These are phyloP conservation scores for Cubamyces lactineus DNA, from an alignment of 768 basidiomycete genomes.

Conservation along the genomic window DNA sequence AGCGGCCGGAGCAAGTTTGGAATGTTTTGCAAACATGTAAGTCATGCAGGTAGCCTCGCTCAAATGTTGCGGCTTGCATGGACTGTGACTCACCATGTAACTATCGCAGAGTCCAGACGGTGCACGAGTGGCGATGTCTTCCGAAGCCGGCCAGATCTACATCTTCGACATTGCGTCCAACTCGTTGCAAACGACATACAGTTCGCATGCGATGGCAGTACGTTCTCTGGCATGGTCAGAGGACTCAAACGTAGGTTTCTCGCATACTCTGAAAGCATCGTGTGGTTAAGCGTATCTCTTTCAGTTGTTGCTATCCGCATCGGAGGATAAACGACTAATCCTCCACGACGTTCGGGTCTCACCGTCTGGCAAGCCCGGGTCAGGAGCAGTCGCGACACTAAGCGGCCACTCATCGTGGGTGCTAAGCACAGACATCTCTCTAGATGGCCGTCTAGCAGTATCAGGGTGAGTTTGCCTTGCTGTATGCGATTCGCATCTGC, in stretches of 20 bases:
- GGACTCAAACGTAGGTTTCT: constrained; percentile 74
- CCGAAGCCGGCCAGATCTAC: constrained; percentile 87
- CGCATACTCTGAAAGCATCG: background rate
- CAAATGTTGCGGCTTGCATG: no score
- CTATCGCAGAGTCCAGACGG: constrained; percentile 83
- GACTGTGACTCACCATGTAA: background rate
- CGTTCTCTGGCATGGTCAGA: constrained; percentile 88
- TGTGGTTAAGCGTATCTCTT: background rate
- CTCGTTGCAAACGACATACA: constrained; percentile 68
- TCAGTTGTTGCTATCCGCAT: constrained; percentile 85
- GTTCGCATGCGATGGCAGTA: constrained; percentile 89
- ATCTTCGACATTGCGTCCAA: constrained; percentile 79
- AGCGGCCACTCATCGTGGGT: constrained; percentile 93
- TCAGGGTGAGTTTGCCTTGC: constrained; percentile 64
- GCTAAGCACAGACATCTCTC: constrained; percentile 78
- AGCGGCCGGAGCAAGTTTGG: constrained; percentile 80
- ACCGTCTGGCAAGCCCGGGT: constrained; percentile 57
- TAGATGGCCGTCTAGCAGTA: constrained; percentile 75
- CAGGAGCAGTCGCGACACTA: constrained; percentile 82
- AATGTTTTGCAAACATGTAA: constrained; percentile 71
- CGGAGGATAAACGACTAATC: constrained; percentile 90
- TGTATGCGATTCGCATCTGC: background rate
- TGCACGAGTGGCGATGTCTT: constrained; percentile 75
- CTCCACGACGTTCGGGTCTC: constrained; percentile 87
- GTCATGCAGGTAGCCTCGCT: constrained; percentile 33